Evolutionary conservation across 2,329 filamentous ascomycete genomes (phyloP).

Genomic region (Cladophialophora yegresii): DNA sequence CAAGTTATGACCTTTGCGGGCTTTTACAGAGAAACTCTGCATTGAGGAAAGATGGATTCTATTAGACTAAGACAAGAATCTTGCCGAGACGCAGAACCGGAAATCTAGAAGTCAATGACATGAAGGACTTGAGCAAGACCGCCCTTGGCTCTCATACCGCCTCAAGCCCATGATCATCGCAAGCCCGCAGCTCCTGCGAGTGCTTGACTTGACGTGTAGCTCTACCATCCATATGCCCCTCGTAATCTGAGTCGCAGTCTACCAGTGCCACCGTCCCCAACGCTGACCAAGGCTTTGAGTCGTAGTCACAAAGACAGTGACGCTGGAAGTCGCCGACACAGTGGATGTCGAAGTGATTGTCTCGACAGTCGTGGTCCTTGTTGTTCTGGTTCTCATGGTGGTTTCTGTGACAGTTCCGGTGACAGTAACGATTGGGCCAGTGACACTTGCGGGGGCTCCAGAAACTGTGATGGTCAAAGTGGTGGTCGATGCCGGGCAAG

Average conservation of each 20-base stretch:
- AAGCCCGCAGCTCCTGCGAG: background rate
- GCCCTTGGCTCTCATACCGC: background rate
- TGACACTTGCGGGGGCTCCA: background rate
- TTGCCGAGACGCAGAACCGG: background rate
- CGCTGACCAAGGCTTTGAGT: slow-evolving; percentile 12
- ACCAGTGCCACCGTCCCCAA: slow-evolving; percentile 24
- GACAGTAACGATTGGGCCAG: background rate
- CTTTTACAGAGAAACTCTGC: background rate
- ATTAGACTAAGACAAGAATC: slow-evolving; percentile 9
- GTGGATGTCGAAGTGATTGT: slow-evolving; percentile 16
- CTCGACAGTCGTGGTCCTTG: slow-evolving; percentile 1
- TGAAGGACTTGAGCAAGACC: background rate
- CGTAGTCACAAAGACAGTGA: slow-evolving; percentile 13
- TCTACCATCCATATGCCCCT: background rate
- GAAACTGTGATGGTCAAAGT: slow-evolving; percentile 9
- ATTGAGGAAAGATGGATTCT: slow-evolving; percentile 7
- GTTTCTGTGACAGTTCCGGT: slow-evolving; percentile 1
- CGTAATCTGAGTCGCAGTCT: background rate
- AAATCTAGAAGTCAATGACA: slow-evolving; percentile 6
- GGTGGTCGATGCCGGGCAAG: slow-evolving; percentile 6
- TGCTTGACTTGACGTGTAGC: background rate
- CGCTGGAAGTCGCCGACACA: slow-evolving; percentile 11
- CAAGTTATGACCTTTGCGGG: slow-evolving; percentile 28
- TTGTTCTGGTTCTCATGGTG: slow-evolving; percentile 14
- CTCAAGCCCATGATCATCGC: background rate